Percentiles rank a stretch among this genome's conserved stretches.
Evolutionary conservation across 2,329 filamentous ascomycete species (phyloP).

Genomic region (Rhynchosporium graminicola): DNA sequence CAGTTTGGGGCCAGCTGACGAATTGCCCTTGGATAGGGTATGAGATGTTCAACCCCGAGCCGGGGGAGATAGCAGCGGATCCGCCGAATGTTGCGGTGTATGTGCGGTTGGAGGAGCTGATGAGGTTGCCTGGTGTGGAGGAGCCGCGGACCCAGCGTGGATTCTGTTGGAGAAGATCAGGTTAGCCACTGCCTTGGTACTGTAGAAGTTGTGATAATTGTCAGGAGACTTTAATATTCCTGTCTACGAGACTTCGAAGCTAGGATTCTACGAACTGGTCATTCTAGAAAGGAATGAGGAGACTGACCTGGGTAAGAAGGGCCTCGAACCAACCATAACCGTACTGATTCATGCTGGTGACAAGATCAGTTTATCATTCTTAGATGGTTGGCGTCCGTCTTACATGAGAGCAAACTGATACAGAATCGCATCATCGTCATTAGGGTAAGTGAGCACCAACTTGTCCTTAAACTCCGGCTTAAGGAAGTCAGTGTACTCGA

Average conservation of each 20-base stretch:
- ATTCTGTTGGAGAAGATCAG: constrained; percentile 2
- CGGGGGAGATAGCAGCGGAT: constrained; percentile 19
- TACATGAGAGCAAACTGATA: constrained; percentile 53
- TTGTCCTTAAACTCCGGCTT: constrained; percentile 55
- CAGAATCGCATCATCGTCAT: constrained; percentile 58
- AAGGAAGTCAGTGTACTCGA: constrained; percentile 46
- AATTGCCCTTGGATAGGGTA: constrained; percentile 42
- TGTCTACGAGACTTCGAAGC: neutral
- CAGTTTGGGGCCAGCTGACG: constrained; percentile 51
- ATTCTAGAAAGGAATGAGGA: neutral
- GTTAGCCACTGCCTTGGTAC: neutral
- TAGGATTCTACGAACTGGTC: neutral
- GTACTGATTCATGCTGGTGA: constrained; percentile 9
- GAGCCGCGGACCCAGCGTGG: constrained; percentile 57
- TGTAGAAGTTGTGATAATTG: no score
- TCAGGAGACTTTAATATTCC: no score
- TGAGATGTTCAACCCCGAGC: neutral
- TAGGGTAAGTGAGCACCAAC: constrained; percentile 56
- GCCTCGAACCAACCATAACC: constrained; percentile 48
- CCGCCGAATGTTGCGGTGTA: constrained; percentile 43
- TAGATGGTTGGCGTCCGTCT: constrained; percentile 25
- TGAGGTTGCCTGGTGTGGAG: constrained; percentile 45
- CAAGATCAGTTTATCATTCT: neutral
- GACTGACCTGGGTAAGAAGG: constrained; percentile 43
- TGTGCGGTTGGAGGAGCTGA: constrained; percentile 37